Conservation (phyloP, 139 green algal genomes). For the Chlamydomonas asymmetrica region DNA sequence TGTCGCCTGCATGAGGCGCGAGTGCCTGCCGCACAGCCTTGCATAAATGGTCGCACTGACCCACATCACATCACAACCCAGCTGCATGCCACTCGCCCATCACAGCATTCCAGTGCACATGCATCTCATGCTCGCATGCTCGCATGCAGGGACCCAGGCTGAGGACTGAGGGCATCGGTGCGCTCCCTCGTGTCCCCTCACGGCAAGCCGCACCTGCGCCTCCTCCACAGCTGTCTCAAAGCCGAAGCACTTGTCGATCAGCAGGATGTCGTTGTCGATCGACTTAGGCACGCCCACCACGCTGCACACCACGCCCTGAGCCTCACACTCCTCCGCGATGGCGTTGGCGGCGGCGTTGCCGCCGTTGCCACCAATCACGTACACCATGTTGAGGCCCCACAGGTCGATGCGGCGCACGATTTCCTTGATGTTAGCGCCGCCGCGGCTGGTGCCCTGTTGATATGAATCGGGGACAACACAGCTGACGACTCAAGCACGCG, state of each 20-base stretch:
- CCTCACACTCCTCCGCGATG: slow-evolving; percentile 78
- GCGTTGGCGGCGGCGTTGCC: slow-evolving; percentile 87
- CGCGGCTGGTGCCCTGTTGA: slow-evolving; percentile 88
- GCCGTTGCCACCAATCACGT: slow-evolving; percentile 82
- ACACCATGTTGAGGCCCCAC: slow-evolving; percentile 92
- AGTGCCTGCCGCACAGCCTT: too few relatives aligned
- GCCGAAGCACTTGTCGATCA: slow-evolving; percentile 69
- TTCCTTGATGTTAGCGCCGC: slow-evolving; percentile 88
- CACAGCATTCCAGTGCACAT: background rate
- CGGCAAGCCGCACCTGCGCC: slow-evolving; percentile 58
- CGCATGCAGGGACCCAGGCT: background rate
- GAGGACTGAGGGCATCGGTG: background rate
- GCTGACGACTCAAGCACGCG: background rate
- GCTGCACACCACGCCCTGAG: slow-evolving; percentile 71
- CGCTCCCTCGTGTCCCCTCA: slow-evolving; percentile 1
- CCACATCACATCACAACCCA: too few relatives aligned
- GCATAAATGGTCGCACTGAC: too few relatives aligned
- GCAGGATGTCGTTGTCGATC: slow-evolving; percentile 98
- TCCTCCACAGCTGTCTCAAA: slow-evolving; percentile 90
- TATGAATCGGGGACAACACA: too few relatives aligned
- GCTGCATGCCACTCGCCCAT: slow-evolving; percentile 11
- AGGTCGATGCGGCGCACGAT: slow-evolving; percentile 91
- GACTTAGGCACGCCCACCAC: slow-evolving; percentile 96
- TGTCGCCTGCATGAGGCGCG: too few relatives aligned
- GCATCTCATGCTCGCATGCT: background rate